Evolutionary conservation across 2,329 filamentous ascomycete genomes (phyloP).

Genomic region (Lasiodiplodia citricola): DNA sequence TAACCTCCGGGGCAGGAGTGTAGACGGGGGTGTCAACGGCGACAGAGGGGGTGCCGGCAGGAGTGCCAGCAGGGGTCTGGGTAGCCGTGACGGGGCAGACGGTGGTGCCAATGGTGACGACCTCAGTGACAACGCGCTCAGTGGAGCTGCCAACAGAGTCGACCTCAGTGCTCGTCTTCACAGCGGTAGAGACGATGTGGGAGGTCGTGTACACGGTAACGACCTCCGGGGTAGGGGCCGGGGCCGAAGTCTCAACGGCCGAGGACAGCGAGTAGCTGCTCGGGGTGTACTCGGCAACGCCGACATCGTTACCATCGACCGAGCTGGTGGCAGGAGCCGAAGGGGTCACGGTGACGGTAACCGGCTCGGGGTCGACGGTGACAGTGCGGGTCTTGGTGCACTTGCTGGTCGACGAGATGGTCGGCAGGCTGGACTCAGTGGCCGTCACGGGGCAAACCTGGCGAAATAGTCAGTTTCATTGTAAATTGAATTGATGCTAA

Average conservation of each 20-base stretch:
- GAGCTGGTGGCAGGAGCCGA: not conserved
- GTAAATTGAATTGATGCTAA: not conserved
- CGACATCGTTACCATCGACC: not conserved
- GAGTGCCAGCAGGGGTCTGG: not conserved
- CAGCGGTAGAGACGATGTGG: not conserved
- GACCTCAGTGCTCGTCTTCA: not conserved
- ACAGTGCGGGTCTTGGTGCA: constrained; percentile 22
- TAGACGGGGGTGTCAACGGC: not conserved
- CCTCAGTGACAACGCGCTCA: not conserved
- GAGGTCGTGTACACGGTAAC: not conserved
- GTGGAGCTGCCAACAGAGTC: not conserved
- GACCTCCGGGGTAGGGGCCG: not conserved
- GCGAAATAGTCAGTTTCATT: not conserved
- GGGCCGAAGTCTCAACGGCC: not conserved
- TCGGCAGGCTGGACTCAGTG: constrained; percentile 4
- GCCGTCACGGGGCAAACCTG: constrained; percentile 26
- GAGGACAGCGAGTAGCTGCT: constrained; percentile 1
- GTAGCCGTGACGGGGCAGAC: constrained; percentile 3
- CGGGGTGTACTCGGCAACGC: constrained; percentile 4
- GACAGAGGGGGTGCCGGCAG: not conserved
- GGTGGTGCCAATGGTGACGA: constrained; percentile 1
- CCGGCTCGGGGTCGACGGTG: constrained; percentile 18
- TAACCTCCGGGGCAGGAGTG: not conserved
- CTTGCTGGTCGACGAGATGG: not conserved
- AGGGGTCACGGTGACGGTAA: constrained; percentile 18